These are phyloP conservation scores for Starmerella khaoyaiensis DNA, from an alignment of 805 yeast species.

Conservation along the genomic window DNA sequence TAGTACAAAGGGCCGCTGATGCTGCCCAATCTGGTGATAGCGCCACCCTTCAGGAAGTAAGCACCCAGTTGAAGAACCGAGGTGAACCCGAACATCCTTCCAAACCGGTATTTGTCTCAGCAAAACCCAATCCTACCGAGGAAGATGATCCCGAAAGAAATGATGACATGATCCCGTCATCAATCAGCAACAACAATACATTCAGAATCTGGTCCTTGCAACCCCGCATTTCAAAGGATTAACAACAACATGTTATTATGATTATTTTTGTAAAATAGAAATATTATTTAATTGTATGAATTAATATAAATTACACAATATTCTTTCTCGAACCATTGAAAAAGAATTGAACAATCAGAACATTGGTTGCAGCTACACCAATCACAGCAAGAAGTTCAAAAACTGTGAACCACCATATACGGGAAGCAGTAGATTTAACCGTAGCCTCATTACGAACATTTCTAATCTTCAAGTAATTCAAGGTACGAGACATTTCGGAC, in stretches of 20 bases:
- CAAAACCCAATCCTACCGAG: conserved; percentile 13
- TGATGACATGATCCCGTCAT: conserved; percentile 36
- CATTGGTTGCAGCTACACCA: conserved; percentile 64
- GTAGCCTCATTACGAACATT: conserved; percentile 85
- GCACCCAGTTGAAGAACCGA: conserved; percentile 12
- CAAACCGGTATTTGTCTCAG: conserved; percentile 16
- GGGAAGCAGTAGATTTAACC: conserved; percentile 62
- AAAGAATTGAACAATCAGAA: conserved; percentile 68
- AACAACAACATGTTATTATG: not conserved
- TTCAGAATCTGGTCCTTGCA: conserved; percentile 18
- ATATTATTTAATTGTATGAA: not conserved
- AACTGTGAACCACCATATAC: conserved; percentile 65
- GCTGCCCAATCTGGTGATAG: conserved; percentile 22
- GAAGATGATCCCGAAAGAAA: conserved; percentile 38
- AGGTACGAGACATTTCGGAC: conserved; percentile 25
- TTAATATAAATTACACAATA: conserved; percentile 23
- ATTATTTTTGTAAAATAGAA: not conserved
- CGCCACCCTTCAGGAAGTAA: conserved; percentile 20
- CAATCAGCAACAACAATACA: conserved; percentile 2
- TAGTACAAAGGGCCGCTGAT: conserved; percentile 37
- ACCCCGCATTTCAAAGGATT: conserved; percentile 7
- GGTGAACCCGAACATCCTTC: conserved; percentile 15
- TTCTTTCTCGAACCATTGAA: conserved; percentile 39
- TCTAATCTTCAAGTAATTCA: conserved; percentile 80
- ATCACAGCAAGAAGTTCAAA: conserved; percentile 61